Evolutionary conservation across 2,329 filamentous ascomycete genomes (phyloP), one percentile per base, ranked within the genome.

Genomic region (Geosmithia morbida): DNA sequence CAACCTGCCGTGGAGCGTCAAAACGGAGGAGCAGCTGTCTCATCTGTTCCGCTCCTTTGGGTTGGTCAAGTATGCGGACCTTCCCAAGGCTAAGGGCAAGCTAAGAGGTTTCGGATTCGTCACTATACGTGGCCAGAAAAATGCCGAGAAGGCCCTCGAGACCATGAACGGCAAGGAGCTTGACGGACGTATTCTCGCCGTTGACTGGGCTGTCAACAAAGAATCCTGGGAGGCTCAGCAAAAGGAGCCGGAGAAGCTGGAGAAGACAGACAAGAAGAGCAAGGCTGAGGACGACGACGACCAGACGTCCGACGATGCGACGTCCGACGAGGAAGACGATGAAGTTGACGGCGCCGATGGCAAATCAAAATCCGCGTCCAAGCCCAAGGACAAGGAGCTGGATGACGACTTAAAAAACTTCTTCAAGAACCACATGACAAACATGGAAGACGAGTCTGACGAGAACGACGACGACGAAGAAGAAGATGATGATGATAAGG

Each of bases 141-240:
- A 97, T 63, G 90, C 92, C 0, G 86, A 97, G 63, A 87, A 81
- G 61, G 92, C 92, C 2, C 72, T 98, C 49, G 79, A 83, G 50
- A 79, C 74, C 19, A 71, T 97, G 54, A 98, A 97, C 64, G 92
- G 90, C 49, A 96, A 87, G 61, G 79, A 85, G 51, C 74, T 98
- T 18, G 89, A 95, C 61, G 92, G 89, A 2, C 77, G 92, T 56
- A 84, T 82, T 8, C 65, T 98, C 51, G 92, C 90, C 26, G 92
- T 98, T 7, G 92, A 98, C 66, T 98, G 87, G 87, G 90, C 94
- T 30, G 88, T 97, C 3, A 87, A 96, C 51, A 95, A 94, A 67
- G 75, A 82, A 41, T 80, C 83, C 7, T 98, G 87, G 87, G 77
- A 89, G 51, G 73, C 79, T 51, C 70, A 80, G 52, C 72, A 79